These are phyloP conservation scores for Pontederia paniculata DNA, from an alignment of 176 grass and related monocot species.

Conservation along the genomic window DNA sequence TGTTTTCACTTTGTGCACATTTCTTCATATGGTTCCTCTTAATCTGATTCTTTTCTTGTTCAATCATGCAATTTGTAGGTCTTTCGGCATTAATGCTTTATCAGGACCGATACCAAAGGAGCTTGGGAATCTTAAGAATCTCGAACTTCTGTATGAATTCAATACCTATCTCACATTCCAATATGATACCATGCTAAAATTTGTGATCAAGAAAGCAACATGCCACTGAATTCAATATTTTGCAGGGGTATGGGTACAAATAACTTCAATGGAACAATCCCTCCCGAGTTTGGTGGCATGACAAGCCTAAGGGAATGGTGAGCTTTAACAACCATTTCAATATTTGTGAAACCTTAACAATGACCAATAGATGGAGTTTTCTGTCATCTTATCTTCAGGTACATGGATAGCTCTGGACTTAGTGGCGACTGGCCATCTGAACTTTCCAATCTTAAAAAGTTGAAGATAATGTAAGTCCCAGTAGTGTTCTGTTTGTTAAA, in stretches of 20 bases:
- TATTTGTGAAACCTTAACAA: no score
- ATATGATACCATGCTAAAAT: not conserved
- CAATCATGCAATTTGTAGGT: slow-evolving; percentile 20
- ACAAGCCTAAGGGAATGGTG: slow-evolving; percentile 42
- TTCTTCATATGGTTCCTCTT: not conserved
- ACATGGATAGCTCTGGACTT: not conserved
- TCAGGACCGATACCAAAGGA: slow-evolving; percentile 75
- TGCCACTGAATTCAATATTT: slow-evolving; percentile 5
- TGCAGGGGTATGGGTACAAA: slow-evolving; percentile 45
- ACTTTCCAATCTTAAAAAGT: no score
- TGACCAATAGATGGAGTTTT: not conserved
- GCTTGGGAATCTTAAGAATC: slow-evolving; percentile 53
- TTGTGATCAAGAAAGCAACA: not conserved
- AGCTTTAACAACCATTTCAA: not conserved
- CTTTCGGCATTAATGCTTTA: slow-evolving; percentile 57
- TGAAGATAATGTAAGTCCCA: not conserved
- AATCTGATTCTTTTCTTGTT: slow-evolving; percentile 5
- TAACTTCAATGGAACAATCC: slow-evolving; percentile 62
- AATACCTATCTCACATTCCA: not conserved
- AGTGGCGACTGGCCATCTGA: not conserved
- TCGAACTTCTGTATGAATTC: slow-evolving; percentile 35
- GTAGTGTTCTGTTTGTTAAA: not conserved
- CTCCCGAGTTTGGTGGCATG: slow-evolving; percentile 51
- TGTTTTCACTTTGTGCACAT: not conserved
- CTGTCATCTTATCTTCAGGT: not conserved